Evolutionary conservation across 345 rosid species (phyloP), one percentile per base, ranked within the genome.

Genomic region (Brassica juncea): DNA sequence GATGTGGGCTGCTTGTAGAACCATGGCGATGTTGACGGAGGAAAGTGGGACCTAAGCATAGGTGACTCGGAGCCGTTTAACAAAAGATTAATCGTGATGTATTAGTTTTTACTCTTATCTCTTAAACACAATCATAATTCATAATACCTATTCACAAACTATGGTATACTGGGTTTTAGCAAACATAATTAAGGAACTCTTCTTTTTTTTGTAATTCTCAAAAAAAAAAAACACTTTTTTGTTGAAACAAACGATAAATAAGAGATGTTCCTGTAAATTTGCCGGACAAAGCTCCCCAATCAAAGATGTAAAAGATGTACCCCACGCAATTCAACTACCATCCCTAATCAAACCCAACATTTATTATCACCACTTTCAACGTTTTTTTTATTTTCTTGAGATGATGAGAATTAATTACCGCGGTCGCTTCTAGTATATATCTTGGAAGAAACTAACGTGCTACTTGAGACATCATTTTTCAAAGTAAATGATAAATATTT

Each of bases 281-380:
- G 67, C 66, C 49, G 76, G 67, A 35, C 15, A 71, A 72, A 78
- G 62, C 65, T 47, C 15, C 28, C 57, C 28, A 68, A 79, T 67
- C 52, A 66, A 71, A 65, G 16, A 78, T 54, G 15, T 37, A 19
- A 19, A 27, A 60, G 1, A 58, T 59, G 73, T 25, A 66, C 71
- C 78, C 78, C 74, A 73, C 77, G 82, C 75, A 79, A 47, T 68
- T 68, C 78, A 74, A 74, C 79, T 0, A 68, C 82, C 78, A 68
- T 52, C 79, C 52, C 74, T 74, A 74, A 79, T 80, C 82, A 80
- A 80, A 80, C 79, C 78, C 79, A 80, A 80, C 82, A 74, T 80
- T 73, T 68, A 34, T 62, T 74, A 68, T 79, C 82, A 16, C 71
- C 47, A 52, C 23, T 80, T 68, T 62, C 75, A 62, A 80, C 60